Percentiles rank a stretch among this genome's conserved stretches.
Conservation (phyloP, 2,329 filamentous ascomycete species). For the Penicillium sp. region DNA sequence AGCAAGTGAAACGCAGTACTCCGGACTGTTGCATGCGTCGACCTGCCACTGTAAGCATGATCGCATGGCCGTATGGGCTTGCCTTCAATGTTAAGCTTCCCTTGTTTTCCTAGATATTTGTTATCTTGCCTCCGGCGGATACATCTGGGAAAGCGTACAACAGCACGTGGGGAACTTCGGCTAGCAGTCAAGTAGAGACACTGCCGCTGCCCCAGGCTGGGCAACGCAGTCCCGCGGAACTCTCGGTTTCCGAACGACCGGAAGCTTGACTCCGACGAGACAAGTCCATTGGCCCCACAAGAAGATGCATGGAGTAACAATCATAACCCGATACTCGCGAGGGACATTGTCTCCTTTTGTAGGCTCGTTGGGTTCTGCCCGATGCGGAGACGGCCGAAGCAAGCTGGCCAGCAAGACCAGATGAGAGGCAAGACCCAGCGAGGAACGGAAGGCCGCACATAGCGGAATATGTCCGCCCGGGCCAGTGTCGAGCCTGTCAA, state of each 20-base stretch:
- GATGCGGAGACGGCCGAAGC: neutral
- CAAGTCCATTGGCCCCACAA: neutral
- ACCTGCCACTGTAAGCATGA: neutral
- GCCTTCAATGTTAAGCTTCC: no score
- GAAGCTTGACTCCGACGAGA: neutral
- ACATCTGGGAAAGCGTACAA: neutral
- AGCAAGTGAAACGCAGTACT: neutral
- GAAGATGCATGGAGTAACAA: neutral
- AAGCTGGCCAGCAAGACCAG: neutral
- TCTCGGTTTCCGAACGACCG: neutral
- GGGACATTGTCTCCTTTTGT: neutral
- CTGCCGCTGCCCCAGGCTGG: neutral
- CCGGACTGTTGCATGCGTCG: neutral
- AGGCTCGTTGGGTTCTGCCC: slow-evolving; percentile 1
- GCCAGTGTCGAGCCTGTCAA: neutral
- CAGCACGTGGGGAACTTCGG: neutral
- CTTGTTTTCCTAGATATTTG: neutral
- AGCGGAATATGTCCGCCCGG: slow-evolving; percentile 10
- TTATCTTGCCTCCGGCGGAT: neutral
- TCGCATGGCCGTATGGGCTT: neutral
- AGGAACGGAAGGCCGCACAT: neutral
- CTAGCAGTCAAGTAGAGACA: neutral
- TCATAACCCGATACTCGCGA: neutral
- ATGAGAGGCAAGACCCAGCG: neutral
- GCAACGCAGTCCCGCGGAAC: neutral